phyloP scores from a whole-genome alignment of 2,329 filamentous ascomycete species.

The Nigrospora osmanthi region DNA sequence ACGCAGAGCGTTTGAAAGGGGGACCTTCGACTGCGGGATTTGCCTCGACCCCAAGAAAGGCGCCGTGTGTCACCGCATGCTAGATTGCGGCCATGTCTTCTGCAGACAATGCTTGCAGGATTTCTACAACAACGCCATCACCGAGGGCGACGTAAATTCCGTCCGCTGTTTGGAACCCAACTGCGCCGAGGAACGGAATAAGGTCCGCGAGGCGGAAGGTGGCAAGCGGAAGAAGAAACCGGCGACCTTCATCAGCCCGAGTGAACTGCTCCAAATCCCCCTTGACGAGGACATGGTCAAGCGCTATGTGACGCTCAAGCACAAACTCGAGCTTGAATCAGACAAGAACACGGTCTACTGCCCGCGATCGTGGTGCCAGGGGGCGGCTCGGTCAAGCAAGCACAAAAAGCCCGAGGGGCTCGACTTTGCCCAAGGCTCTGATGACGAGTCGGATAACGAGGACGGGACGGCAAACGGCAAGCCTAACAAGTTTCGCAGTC shows the following conservation, averaged over 20 bases:
- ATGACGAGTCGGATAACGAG: constrained; percentile 39
- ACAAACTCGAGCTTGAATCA: constrained; percentile 85
- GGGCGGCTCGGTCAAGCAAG: constrained; percentile 69
- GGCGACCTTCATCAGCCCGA: constrained; percentile 67
- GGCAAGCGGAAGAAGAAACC: constrained; percentile 53
- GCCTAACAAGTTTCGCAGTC: constrained; percentile 11
- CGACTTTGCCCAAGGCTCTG: constrained; percentile 49
- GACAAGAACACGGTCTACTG: constrained; percentile 92
- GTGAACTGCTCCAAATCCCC: constrained; percentile 74
- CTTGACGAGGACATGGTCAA: constrained; percentile 65
- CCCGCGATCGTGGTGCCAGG: constrained; percentile 86
- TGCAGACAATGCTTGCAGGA: constrained; percentile 81
- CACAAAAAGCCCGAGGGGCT: constrained; percentile 64
- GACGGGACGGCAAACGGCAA: constrained; percentile 33
- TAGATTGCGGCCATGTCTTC: constrained; percentile 85
- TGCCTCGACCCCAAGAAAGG: constrained; percentile 95
- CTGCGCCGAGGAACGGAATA: constrained; percentile 59
- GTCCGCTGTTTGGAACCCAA: constrained; percentile 75
- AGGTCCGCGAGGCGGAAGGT: constrained; percentile 14
- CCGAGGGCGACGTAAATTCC: constrained; percentile 69
- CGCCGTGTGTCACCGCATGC: constrained; percentile 67
- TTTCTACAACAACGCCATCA: constrained; percentile 84
- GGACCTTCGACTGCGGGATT: constrained; percentile 81
- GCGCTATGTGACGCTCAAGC: constrained; percentile 82
- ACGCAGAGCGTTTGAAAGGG: constrained; percentile 67